Evolutionary conservation across 176 grass and related monocot genomes (phyloP).

Genomic region (Aegilops sharonensis): DNA sequence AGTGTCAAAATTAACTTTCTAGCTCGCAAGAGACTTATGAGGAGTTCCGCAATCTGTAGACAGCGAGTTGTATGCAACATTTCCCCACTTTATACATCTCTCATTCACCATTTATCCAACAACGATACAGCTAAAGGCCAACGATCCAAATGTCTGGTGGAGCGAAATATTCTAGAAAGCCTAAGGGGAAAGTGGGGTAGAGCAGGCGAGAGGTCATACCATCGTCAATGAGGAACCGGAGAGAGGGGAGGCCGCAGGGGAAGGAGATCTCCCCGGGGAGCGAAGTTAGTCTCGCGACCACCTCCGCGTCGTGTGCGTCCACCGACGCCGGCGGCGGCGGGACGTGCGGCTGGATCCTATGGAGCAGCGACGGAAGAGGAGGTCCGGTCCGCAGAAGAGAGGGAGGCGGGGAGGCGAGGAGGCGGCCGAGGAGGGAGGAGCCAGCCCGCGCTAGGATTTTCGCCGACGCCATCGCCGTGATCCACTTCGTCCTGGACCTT

Average conservation of each 20-base stretch:
- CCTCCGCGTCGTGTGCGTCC: slow-evolving; percentile 43
- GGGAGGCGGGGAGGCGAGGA: slow-evolving; percentile 32
- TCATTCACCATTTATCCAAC: neutral
- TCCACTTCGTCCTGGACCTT: slow-evolving; percentile 3
- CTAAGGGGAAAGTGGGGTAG: neutral
- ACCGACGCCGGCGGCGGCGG: slow-evolving; percentile 3
- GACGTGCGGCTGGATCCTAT: slow-evolving; percentile 29
- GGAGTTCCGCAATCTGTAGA: neutral
- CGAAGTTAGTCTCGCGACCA: slow-evolving; percentile 43
- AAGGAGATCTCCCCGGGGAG: slow-evolving; percentile 46
- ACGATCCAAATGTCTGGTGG: neutral
- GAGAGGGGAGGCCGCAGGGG: slow-evolving; percentile 72
- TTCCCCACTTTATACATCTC: neutral
- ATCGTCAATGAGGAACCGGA: slow-evolving; percentile 82
- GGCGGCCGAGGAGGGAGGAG: slow-evolving; percentile 62
- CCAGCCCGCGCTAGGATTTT: slow-evolving; percentile 66
- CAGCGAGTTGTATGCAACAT: neutral
- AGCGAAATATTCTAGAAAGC: neutral
- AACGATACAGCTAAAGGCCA: neutral
- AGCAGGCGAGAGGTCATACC: slow-evolving; percentile 32
- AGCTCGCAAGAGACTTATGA: neutral
- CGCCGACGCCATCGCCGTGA: slow-evolving; percentile 50
- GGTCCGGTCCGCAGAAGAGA: slow-evolving; percentile 28
- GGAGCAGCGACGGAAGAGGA: slow-evolving; percentile 30
- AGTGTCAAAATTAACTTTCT: neutral